Base-by-base conservation (phyloP, 192 early-diverging fungal genomes). In the Coemansia sp. region DNA sequence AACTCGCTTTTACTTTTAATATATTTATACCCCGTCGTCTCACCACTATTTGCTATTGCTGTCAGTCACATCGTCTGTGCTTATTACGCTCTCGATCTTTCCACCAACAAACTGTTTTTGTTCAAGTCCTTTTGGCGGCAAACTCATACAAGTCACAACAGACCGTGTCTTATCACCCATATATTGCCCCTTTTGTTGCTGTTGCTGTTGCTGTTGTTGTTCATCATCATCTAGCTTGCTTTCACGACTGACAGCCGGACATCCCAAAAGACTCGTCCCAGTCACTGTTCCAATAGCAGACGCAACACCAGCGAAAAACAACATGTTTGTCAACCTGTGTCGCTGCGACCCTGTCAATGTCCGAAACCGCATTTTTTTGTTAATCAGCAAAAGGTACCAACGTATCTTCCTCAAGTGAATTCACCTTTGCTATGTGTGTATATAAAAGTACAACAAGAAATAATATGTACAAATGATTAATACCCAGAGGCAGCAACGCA, bases 241-340 rank as follows among this genome's bases (percentile, higher is more conserved):
- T 12, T 77, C 66, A n/a, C 75, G 71, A 31, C 49, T 66, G 7
- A 74, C 80, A n/a, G 71, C 80, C 12, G 80, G 80, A 52, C 80
- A 82, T n/a, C 71, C 75, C 18, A 82, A 63, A 18, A 82, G 25
- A 57, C 64, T 82, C 17, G 80, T 71, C 5, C 75, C 80, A n/a
- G 75, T 82, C 18, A 82, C 80, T 0, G 80, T 82, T 6, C 64
- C 75, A 18, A 82, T 60, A 3, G 75, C 80, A 11, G 80, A 77
- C 14, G 59, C 65, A 0, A 74, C 80, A 8, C 80, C 80, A 4
- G 72, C 75, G 5, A 76, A 52, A 49, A 82, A 77, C 48, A 82
- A 59, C 75, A 63, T 64, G 58, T 82, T 82, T 14, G 80, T 82
- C 49, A 82, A 56, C 14, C 68, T 28, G 68, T 82, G 80, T 31